Evolutionary conservation across 306 rosid genomes (phyloP).

Genomic region (Fagus sylvatica): DNA sequence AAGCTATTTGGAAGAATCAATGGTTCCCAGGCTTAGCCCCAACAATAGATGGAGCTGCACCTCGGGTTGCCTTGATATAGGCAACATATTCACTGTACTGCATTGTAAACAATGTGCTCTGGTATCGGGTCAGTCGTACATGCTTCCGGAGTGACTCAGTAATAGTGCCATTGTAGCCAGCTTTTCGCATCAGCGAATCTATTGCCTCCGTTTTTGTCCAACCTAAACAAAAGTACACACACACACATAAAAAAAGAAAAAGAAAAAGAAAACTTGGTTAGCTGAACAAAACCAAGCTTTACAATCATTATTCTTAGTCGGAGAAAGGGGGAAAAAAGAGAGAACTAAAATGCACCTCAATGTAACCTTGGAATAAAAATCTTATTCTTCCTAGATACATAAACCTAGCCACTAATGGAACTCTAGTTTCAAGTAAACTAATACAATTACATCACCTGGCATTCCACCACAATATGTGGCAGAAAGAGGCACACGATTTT

Average conservation of each 20-base stretch:
- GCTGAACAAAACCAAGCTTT: neutral
- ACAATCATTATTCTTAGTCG: neutral
- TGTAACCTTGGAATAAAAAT: neutral
- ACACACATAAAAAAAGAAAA: neutral
- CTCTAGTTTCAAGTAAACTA: neutral
- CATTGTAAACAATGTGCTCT: constrained; percentile 84
- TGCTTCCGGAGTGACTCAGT: constrained; percentile 60
- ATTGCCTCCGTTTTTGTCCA: constrained; percentile 86
- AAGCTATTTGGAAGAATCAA: constrained; percentile 33
- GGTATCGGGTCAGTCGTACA: constrained; percentile 77
- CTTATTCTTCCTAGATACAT: neutral
- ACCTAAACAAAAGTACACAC: constrained; percentile 51
- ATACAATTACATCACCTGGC: neutral
- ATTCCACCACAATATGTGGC: neutral
- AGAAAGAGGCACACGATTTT: neutral
- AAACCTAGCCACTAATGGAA: neutral
- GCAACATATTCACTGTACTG: constrained; percentile 68
- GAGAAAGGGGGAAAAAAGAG: neutral
- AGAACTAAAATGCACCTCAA: neutral
- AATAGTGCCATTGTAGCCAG: constrained; percentile 74
- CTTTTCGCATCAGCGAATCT: constrained; percentile 88
- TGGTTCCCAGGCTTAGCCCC: constrained; percentile 53
- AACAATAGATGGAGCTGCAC: constrained; percentile 52
- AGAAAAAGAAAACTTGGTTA: neutral
- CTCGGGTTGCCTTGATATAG: constrained; percentile 61